These are phyloP conservation scores for Berkeleyomyces rouxiae DNA, from an alignment of 2,329 filamentous ascomycete species.

Conservation along the genomic window DNA sequence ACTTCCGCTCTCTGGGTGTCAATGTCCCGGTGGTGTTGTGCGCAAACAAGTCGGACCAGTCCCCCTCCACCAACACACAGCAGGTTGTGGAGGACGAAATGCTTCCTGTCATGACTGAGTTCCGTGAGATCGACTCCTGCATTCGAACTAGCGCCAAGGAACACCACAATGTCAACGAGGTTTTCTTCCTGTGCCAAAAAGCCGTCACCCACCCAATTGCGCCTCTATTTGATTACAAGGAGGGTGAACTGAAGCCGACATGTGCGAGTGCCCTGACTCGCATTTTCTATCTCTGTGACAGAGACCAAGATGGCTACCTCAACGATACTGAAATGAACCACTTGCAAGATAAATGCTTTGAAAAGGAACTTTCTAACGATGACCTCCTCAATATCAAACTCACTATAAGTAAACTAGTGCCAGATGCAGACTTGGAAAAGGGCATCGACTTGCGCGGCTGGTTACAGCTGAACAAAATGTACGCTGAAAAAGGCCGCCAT, in stretches of 20 bases:
- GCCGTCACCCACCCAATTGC: conserved; percentile 95
- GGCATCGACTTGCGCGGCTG: conserved; percentile 77
- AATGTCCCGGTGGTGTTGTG: conserved; percentile 95
- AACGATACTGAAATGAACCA: conserved; percentile 81
- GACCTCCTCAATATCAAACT: conserved; percentile 85
- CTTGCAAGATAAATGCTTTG: conserved; percentile 85
- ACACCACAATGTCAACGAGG: conserved; percentile 85
- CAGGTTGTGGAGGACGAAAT: conserved; percentile 94
- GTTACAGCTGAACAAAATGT: conserved; percentile 81
- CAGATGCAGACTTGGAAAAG: conserved; percentile 42
- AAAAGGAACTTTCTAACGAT: conserved; percentile 62
- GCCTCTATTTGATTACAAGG: conserved; percentile 91
- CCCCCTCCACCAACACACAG: conserved; percentile 54
- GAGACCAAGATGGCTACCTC: conserved; percentile 84
- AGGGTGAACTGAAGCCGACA: conserved; percentile 70
- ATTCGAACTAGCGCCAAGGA: conserved; percentile 86
- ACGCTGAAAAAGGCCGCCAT: conserved; percentile 91
- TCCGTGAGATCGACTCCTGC: conserved; percentile 96
- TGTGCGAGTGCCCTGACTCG: conserved; percentile 73
- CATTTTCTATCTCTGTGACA: conserved; percentile 92
- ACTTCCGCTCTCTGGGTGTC: conserved; percentile 93
- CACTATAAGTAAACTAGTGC: conserved; percentile 55
- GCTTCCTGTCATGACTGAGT: conserved; percentile 95
- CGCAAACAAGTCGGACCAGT: conserved; percentile 91
- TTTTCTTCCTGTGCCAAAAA: conserved; percentile 96